Percentiles rank a stretch among this genome's conserved stretches.
Conservation (phyloP, 345 rosid species). For the Pistacia integerrima region DNA sequence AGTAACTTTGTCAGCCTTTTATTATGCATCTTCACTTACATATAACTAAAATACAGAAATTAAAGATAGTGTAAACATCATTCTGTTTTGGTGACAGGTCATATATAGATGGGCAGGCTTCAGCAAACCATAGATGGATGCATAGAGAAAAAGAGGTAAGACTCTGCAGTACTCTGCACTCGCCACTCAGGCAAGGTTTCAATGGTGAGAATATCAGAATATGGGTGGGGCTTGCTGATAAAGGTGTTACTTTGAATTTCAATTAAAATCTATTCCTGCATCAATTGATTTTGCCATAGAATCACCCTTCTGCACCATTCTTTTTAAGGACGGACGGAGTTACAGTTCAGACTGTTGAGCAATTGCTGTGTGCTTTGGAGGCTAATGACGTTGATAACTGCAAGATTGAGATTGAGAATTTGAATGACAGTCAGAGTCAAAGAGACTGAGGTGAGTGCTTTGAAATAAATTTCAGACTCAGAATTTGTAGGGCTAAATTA, state of each 20-base stretch:
- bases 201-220: constrained; percentile 49
- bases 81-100: neutral
- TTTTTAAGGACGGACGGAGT: constrained; percentile 45
- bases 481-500: neutral
- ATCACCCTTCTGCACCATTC: constrained; percentile 75
- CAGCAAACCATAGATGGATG: constrained; percentile 68
- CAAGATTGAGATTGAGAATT: constrained; percentile 51
- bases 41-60: neutral
- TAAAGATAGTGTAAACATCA: neutral
- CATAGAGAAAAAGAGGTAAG: constrained; percentile 52
- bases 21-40: neutral
- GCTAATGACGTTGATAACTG: constrained; percentile 77
- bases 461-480: neutral
- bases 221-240: constrained; percentile 54
- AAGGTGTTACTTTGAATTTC: constrained; percentile 65
- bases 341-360: constrained; percentile 74
- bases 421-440: constrained; percentile 23
- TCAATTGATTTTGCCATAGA: constrained; percentile 56
- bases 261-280: constrained; percentile 57
- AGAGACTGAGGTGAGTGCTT: constrained; percentile 55
- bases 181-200: constrained; percentile 68
- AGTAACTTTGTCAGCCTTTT: no score
- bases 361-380: constrained; percentile 85
- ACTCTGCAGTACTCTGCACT: constrained; percentile 23
- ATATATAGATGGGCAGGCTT: constrained; percentile 58